These are phyloP conservation scores for Tuber aestivum DNA, from an alignment of 495 filamentous ascomycete genomes.

Conservation along the genomic window DNA sequence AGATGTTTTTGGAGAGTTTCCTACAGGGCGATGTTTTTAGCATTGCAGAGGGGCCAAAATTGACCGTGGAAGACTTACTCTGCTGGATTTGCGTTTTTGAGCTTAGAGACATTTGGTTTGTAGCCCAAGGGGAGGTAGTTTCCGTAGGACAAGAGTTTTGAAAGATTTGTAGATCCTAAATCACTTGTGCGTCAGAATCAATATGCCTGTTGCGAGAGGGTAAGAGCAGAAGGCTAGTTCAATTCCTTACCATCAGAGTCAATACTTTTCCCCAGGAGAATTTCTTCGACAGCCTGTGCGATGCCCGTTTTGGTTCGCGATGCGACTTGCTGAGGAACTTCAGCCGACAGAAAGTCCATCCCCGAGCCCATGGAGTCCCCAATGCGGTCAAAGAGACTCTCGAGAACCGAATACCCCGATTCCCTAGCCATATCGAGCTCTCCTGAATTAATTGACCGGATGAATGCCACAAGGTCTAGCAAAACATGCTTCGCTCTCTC, in stretches of 20 bases:
- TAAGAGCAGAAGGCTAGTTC: background rate
- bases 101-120: constrained; percentile 10
- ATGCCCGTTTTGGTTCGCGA: background rate
- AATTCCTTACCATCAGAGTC: background rate
- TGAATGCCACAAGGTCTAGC: constrained; percentile 8
- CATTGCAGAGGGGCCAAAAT: too few relatives aligned
- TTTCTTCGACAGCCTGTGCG: background rate
- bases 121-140: constrained; percentile 18
- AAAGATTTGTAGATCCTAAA: constrained; percentile 25
- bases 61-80: constrained; percentile 2
- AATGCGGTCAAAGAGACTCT: constrained; percentile 7
- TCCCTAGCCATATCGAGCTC: constrained; percentile 7
- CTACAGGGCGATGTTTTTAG: constrained; percentile 8
- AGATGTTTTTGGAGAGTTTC: constrained; percentile 22
- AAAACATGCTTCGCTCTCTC: constrained; percentile 15
- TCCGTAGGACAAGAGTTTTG: constrained; percentile 27
- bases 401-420: constrained; percentile 16
- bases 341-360: background rate
- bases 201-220: background rate
- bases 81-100: constrained; percentile 6
- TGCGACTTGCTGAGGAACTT: background rate
- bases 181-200: background rate
- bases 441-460: constrained; percentile 8
- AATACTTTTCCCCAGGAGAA: background rate
- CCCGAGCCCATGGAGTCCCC: background rate